Conservation (phyloP, 1,284 basidiomycete genomes). For the Ustilago hordei region DNA sequence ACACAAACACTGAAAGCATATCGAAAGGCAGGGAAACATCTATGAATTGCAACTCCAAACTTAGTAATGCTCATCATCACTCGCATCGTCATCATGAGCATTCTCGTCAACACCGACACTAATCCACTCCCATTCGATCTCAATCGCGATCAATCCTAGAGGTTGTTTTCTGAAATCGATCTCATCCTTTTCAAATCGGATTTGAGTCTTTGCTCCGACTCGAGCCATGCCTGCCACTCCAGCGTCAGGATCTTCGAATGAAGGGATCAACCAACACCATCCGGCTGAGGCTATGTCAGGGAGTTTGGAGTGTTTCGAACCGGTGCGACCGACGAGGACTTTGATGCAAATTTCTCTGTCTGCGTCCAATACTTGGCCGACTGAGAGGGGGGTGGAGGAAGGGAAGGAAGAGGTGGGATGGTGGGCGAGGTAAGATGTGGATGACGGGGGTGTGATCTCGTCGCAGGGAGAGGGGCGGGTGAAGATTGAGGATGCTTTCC, state of each 20-base stretch:
- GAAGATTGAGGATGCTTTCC: constrained; percentile 28
- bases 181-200: constrained; percentile 58
- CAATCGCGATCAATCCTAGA: constrained; percentile 60
- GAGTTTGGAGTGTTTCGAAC: constrained; percentile 63
- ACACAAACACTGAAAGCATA: too few species aligned
- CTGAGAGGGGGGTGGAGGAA: not conserved
- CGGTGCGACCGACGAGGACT: constrained; percentile 65
- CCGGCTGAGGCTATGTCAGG: constrained; percentile 66
- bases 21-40: too few species aligned
- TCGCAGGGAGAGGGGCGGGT: not conserved
- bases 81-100: not conserved
- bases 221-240: constrained; percentile 12
- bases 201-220: constrained; percentile 21
- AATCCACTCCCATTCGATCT: constrained; percentile 67
- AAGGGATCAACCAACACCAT: constrained; percentile 68
- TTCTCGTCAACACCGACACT: constrained; percentile 32
- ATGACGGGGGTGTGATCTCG: constrained; percentile 32
- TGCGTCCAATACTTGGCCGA: constrained; percentile 57
- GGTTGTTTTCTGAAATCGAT: constrained; percentile 69
- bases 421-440: constrained; percentile 27
- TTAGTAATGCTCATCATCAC: constrained; percentile 1
- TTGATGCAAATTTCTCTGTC: constrained; percentile 68
- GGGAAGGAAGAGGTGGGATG: not conserved
- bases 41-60: not conserved
- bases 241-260: constrained; percentile 61